Base-by-base conservation (phyloP, 371 early-diverging fungal species). In the Amoeboaphelidium occidentale region DNA sequence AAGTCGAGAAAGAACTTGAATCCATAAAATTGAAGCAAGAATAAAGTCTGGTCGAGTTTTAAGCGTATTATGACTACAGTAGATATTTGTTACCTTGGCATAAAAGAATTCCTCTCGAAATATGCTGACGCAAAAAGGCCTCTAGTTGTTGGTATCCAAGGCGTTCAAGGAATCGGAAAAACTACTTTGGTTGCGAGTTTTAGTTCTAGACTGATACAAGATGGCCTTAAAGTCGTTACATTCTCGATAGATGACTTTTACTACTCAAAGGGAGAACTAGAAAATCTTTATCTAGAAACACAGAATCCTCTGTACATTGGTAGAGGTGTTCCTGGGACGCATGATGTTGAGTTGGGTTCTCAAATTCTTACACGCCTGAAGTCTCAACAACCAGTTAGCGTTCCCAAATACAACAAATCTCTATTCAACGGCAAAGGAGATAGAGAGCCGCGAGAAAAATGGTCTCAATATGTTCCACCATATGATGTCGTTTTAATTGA, bases 211-310 rank as follows among this genome's bases (percentile, higher is more conserved):
- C 21, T 55, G 12, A 53, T 51, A 17, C 27, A 81, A 81, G 55
- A 79, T 79, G 0, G 78, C 80, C 0, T 62, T 81, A 2, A 69
- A 74, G 70, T 75, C 0, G 63, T 78, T 0, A 62, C 68, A 14
- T 74, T 84, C 42, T 87, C 87, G 0, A 58, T 83, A 44, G 93
- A 93, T 59, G 93, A 93, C 60, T 64, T 91, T 12, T 90, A 90
- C 58, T 63, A 84, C 27, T 61, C 81, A 0, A 66, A 67, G 53
- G 54, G 55, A 3, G 76, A 81, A 12, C 88, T 84, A 55, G 47
- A 52, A 1, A 45, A 57, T 0, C 54, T 86, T 10, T 59, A 75
- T 0, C 25, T 53, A n/a, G 45, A 82, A 50, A 62, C 69, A 0
- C 57, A 54, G 27, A 87, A 89, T 58, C 67, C 67, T 26, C 61